A percentile compares a stretch with the other conserved stretches of the same genome.
phyloP scores from a whole-genome alignment of 2,329 filamentous ascomycete species.

The Zasmidium cellare region DNA sequence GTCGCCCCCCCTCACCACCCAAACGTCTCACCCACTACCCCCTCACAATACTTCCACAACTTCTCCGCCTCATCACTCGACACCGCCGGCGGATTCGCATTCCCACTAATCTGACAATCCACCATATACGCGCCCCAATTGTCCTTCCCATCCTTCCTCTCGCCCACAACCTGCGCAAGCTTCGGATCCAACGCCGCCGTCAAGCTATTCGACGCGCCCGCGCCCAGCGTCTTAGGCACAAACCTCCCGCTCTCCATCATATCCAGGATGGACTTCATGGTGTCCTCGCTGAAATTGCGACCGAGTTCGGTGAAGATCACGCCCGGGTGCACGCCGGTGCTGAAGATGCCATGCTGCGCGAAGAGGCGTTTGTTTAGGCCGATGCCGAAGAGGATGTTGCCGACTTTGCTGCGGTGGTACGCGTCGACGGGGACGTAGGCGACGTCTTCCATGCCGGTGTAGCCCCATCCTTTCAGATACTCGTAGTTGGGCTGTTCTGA shows the following conservation, averaged over 20 bases:
- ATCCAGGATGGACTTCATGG: not conserved
- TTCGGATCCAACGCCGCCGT: conserved; percentile 3
- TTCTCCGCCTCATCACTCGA: conserved; percentile 40
- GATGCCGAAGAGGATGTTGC: conserved; percentile 38
- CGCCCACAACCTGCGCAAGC: not conserved
- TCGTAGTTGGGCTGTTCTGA: conserved; percentile 34
- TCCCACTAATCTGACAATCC: conserved; percentile 35
- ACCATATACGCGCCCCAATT: conserved; percentile 1
- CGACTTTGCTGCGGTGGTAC: conserved; percentile 40
- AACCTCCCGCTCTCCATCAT: not conserved
- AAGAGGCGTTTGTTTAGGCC: conserved; percentile 30
- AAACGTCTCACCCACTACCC: not conserved
- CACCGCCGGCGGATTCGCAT: conserved; percentile 22
- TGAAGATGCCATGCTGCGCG: conserved; percentile 16
- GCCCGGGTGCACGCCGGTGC: conserved; percentile 15
- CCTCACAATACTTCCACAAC: conserved; percentile 39
- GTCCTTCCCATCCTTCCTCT: conserved; percentile 4
- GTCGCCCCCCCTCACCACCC: too few relatives aligned
- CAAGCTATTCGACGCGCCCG: conserved; percentile 4
- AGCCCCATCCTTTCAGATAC: conserved; percentile 25
- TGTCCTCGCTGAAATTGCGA: not conserved
- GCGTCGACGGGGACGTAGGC: conserved; percentile 35
- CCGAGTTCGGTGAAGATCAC: conserved; percentile 20
- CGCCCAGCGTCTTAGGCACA: not conserved
- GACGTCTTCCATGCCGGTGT: not conserved